Evolutionary conservation across 1,284 basidiomycete species (phyloP).

Genomic region (Cryptococcus amylolentus): DNA sequence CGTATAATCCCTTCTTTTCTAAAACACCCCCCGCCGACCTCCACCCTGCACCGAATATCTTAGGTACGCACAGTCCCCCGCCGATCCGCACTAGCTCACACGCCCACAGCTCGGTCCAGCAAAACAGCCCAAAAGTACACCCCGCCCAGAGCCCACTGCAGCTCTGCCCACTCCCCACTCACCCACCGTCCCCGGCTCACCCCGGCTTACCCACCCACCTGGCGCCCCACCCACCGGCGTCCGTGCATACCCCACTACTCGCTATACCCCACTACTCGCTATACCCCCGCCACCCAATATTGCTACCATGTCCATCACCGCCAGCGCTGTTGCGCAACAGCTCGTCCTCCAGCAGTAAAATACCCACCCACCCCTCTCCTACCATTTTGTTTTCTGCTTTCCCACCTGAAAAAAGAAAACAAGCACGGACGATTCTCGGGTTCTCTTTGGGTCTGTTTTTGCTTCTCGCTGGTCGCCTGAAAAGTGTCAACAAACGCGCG

Average conservation of each 20-base stretch:
- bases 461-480: neutral
- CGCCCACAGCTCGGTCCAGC: no score
- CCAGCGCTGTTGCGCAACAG: constrained; percentile 9
- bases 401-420: neutral
- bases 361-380: neutral
- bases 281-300: constrained; percentile 13
- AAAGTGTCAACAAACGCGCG: neutral
- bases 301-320: neutral
- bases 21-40: no score
- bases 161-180: neutral
- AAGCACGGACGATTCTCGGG: constrained; percentile 1
- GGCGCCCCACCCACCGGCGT: neutral
- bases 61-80: no score
- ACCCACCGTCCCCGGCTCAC: neutral
- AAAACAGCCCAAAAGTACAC: neutral
- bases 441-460: neutral
- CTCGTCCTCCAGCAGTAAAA: constrained; percentile 12
- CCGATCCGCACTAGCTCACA: no score
- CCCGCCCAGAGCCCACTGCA: neutral
- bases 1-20: no score
- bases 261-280: constrained; percentile 17
- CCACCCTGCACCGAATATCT: no score
- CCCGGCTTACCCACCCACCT: neutral
- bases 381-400: neutral
- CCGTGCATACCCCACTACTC: constrained; percentile 1